Evolutionary conservation across 1,284 basidiomycete genomes (phyloP), one percentile per base, ranked within the genome.

Genomic region (Apiotrichum montevideense): DNA sequence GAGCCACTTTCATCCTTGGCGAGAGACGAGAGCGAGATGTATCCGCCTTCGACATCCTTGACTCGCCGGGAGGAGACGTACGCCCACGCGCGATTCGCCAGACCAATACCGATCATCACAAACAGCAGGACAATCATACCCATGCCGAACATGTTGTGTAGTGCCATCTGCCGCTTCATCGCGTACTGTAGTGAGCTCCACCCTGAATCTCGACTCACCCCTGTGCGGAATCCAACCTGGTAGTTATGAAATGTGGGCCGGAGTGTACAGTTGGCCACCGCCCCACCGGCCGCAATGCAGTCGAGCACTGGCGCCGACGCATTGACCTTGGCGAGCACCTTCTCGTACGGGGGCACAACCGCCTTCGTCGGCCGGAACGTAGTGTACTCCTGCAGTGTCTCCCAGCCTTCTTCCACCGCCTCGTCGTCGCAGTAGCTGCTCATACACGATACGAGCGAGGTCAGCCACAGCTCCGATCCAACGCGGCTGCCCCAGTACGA

Each of bases 71-170:
- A 32, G 5, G 29, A 6, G 11, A 55, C 10, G 29, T 13, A 35
- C 3, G 35, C 52, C 11, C 45, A 6, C 10, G 35, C 13, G 10
- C 59, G 56, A 49, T 65, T 62, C 35, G 56, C 51, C 1, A 63
- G 10, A 10, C 65, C 65, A 45, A 66, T 46, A 6, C 64, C 5
- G 3, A 64, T 46, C 39, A 64, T 58, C 10, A 44, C 15, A 1
- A 46, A 63, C 0, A 66, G 14, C 9, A 69, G 58, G 3, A 64
- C 35, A 45, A 66, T 68, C 39, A 66, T 56, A 35, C 52, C 40
- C 55, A 51, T 55, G 3, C 68, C 68, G 39, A 63, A 69, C 2
- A 57, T 53, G 46, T 66, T 57, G 52, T 68, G 65, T 52, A 66
- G 57, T 6, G 33, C 14, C 48, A 50, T 32, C 32, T 41, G 48